A percentile compares a stretch with the other conserved stretches of the same genome.
Conservation (phyloP, 2,329 filamentous ascomycete species). For the Coniochaeta sp. region DNA sequence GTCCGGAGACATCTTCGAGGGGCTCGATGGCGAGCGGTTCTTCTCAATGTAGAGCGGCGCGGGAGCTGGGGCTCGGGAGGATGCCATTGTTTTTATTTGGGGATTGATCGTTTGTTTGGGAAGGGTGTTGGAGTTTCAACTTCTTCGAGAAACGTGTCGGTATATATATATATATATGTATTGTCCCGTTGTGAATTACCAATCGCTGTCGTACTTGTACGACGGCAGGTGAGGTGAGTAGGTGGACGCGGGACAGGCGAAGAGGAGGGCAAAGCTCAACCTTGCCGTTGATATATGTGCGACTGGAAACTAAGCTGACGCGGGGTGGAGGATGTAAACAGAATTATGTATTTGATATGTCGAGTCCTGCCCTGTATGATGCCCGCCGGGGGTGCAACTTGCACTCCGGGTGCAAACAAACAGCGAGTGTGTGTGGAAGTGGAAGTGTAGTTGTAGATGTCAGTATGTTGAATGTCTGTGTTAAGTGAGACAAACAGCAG, state of each 20-base stretch:
- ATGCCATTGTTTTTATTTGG: not conserved
- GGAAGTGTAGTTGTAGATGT: not conserved
- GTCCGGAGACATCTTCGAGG: constrained; percentile 9
- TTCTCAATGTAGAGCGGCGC: constrained; percentile 8
- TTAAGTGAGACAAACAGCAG: too few species aligned
- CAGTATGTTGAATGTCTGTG: too few species aligned
- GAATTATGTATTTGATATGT: not conserved
- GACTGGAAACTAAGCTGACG: not conserved
- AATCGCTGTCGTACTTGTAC: not conserved
- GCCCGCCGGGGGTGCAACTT: not conserved
- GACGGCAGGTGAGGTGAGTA: not conserved
- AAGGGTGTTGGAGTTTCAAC: not conserved
- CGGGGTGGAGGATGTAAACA: not conserved
- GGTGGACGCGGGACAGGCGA: not conserved
- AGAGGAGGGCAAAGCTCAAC: not conserved
- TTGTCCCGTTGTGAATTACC: not conserved
- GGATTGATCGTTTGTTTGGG: not conserved
- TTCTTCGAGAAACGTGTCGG: not conserved
- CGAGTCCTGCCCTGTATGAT: not conserved
- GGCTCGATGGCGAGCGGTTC: not conserved
- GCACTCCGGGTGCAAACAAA: not conserved
- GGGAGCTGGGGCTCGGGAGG: constrained; percentile 7
- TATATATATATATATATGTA: not conserved
- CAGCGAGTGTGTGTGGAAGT: not conserved
- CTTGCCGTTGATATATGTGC: not conserved